Conservation (phyloP, 306 rosid genomes). For the Macrotyloma uniflorum region DNA sequence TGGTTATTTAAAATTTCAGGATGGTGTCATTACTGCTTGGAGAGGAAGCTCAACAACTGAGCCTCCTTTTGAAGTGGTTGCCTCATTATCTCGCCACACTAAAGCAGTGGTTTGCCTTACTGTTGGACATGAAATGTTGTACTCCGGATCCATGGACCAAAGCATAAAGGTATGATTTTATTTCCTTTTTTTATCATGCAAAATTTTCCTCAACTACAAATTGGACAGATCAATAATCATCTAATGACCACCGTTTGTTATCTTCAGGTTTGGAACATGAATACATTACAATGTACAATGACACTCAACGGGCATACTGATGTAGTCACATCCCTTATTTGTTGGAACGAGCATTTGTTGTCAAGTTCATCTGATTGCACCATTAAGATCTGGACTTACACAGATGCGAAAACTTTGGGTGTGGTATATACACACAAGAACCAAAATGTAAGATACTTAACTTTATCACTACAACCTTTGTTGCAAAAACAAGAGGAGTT, state of each 20-base stretch:
- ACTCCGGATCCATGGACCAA: constrained; percentile 51
- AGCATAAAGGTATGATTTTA: constrained; percentile 41
- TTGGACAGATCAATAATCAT: too few species aligned
- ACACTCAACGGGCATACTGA: constrained; percentile 51
- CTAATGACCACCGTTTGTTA: too few species aligned
- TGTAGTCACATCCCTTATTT: constrained; percentile 50
- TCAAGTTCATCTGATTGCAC: constrained; percentile 46
- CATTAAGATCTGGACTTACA: constrained; percentile 46
- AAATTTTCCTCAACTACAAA: too few species aligned
- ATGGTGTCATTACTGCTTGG: constrained; percentile 49
- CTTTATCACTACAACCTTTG: constrained; percentile 1
- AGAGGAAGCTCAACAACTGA: constrained; percentile 25
- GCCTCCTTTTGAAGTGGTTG: constrained; percentile 36
- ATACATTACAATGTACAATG: constrained; percentile 44
- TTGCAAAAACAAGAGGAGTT: background rate
- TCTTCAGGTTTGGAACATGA: constrained; percentile 55
- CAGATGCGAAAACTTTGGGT: constrained; percentile 35
- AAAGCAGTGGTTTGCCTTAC: constrained; percentile 32
- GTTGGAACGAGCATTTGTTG: constrained; percentile 41
- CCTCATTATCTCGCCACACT: constrained; percentile 45
- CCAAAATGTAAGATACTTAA: constrained; percentile 44
- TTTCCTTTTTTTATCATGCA: too few species aligned
- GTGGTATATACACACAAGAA: constrained; percentile 35
- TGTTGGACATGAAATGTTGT: constrained; percentile 42
- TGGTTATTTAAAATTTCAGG: constrained; percentile 28